phyloP scores from a whole-genome alignment of 305 asterid genomes.

The Vinca major region DNA sequence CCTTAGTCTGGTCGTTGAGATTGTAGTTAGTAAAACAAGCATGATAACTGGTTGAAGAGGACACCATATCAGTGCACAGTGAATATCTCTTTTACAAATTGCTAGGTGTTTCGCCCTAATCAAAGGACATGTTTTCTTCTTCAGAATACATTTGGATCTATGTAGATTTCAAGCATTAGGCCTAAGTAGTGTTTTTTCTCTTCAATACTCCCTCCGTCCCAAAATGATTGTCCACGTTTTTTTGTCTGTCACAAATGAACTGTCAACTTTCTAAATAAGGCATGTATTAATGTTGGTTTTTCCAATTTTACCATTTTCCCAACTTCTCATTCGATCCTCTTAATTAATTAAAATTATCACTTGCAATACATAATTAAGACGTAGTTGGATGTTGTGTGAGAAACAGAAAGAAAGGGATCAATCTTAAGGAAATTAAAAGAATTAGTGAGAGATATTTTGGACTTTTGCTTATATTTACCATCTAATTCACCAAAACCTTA shows the following conservation, averaged over 20 bases:
- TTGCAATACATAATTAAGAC: too few species aligned
- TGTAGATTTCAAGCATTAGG: not conserved
- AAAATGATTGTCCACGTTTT: too few species aligned
- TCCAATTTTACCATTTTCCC: too few species aligned
- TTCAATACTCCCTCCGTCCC: not conserved
- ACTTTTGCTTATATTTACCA: not conserved
- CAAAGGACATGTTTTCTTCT: not conserved
- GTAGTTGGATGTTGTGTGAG: too few species aligned
- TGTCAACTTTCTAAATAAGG: too few species aligned
- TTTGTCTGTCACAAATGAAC: too few species aligned
- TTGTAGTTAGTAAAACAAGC: not conserved
- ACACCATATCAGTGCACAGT: not conserved
- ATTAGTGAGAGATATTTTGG: not conserved
- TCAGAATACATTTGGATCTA: not conserved
- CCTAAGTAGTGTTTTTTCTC: not conserved
- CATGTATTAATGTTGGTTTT: too few species aligned
- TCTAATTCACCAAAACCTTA: too few species aligned
- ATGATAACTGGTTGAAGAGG: not conserved
- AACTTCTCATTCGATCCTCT: too few species aligned
- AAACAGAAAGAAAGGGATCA: too few species aligned
- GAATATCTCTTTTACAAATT: not conserved
- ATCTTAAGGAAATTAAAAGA: too few species aligned
- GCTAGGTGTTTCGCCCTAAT: not conserved
- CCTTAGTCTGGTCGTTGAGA: not conserved
- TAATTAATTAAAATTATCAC: too few species aligned